Evolutionary conservation across 2,329 filamentous ascomycete genomes (phyloP), one percentile per base, ranked within the genome.

Genomic region (Rasamsonia emersonii): DNA sequence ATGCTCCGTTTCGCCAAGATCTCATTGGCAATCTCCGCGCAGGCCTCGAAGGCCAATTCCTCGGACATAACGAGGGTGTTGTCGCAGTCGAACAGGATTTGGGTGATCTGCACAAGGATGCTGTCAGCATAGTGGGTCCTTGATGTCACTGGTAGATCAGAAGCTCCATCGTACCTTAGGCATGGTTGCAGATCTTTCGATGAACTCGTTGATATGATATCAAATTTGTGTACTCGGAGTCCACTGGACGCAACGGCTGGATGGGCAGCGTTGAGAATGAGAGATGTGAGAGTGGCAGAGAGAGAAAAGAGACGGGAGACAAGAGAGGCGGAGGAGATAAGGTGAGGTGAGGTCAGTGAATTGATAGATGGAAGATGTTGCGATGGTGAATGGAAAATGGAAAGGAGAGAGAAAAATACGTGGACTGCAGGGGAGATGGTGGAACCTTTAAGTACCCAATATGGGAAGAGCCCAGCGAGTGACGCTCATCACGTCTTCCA

Each of bases 41-140:
- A 93, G 46, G 84, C 86, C 65, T 89, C 84, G 59, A 94, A 93
- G 56, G 86, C 86, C 48, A 93, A 73, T 52, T 83, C 79, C 68
- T 94, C 88, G 33, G 85, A 93, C 50, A 91, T 77, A 57, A 91
- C 86, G 58, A 94, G 84, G 43, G 86, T 94, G 73, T 94, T 94
- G 75, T 94, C 65, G 43, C 65, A 69, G 46, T 86, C 81, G 59
- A 86, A 82, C 48, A 86, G 72, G 53, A 86, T 67, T 43, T 79
- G 73, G 35, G 70, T 82, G 62, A 84, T 80, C 71, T 77, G 47
- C 25, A 43, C 18, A 10, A 18, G 20, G 20, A 28, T 13, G 29
- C 13, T 7, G 35, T 32, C 34, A 43, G 44, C 49, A 37, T 26
- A n/a, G 33, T 28, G 29, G 20, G 30, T 40, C 36, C 29, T 29